These are phyloP conservation scores for Ceratocystis alfenasii DNA, from an alignment of 2,329 filamentous ascomycete genomes.

Conservation along the genomic window DNA sequence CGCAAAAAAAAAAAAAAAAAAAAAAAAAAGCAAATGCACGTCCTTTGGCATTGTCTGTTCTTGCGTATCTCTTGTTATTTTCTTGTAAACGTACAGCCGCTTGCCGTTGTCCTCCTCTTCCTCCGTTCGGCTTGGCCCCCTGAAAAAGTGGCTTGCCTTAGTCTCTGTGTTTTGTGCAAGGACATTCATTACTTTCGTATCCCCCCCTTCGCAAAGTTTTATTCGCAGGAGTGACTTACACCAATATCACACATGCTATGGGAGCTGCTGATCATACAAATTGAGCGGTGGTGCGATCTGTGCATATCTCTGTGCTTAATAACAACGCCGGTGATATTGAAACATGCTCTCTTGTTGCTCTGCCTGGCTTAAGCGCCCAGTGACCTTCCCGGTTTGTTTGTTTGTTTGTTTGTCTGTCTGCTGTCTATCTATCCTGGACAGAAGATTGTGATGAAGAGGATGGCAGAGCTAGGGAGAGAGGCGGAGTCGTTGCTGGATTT, in stretches of 20 bases:
- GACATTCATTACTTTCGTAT: neutral
- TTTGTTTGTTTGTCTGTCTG: no score
- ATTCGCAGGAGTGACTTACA: slow-evolving; percentile 5
- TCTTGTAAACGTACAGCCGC: neutral
- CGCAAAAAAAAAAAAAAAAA: no score
- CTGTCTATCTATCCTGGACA: neutral
- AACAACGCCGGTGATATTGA: neutral
- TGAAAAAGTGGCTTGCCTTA: neutral
- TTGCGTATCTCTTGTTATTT: neutral
- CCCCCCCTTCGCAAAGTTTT: neutral
- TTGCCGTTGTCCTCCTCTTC: neutral
- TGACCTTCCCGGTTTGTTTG: neutral
- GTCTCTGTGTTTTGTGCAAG: slow-evolving; percentile 1
- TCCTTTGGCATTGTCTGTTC: slow-evolving; percentile 3
- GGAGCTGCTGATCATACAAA: neutral
- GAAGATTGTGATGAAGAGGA: neutral
- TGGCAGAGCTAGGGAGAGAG: neutral
- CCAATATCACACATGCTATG: slow-evolving; percentile 1
- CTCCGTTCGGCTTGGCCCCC: neutral
- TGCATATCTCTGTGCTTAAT: neutral
- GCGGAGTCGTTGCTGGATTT: neutral
- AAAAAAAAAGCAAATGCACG: neutral
- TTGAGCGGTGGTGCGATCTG: neutral
- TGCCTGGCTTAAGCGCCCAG: neutral
- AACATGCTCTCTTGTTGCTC: neutral